Evolutionary conservation across 345 rosid genomes (phyloP).

Genomic region (Camelina hispida): DNA sequence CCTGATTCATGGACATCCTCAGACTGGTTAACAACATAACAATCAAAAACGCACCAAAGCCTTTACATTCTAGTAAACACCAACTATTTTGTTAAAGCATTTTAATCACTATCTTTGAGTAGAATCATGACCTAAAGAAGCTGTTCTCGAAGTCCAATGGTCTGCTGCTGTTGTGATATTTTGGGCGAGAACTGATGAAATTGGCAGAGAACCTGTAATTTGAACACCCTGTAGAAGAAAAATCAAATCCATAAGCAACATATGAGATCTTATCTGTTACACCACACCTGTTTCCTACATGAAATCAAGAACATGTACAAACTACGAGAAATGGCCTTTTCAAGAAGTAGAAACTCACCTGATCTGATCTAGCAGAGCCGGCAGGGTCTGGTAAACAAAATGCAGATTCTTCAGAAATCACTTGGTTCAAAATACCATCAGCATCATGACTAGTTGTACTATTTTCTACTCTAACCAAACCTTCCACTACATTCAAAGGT

Average conservation of each 20-base stretch:
- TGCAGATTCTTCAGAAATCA: background rate
- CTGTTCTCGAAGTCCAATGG: conserved; percentile 12
- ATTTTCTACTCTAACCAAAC: background rate
- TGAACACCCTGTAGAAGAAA: conserved; percentile 29
- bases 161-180: conserved; percentile 12
- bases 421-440: conserved; percentile 11
- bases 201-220: background rate
- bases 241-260: background rate
- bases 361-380: conserved; percentile 14
- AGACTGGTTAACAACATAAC: conserved; percentile 9
- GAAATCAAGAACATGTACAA: background rate
- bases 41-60: background rate
- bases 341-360: conserved; percentile 28
- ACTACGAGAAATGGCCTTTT: background rate
- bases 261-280: background rate
- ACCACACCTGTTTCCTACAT: background rate
- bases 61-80: conserved; percentile 5
- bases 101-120: background rate
- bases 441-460: background rate
- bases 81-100: background rate
- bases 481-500: background rate
- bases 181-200: background rate
- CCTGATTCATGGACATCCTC: background rate
- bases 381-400: conserved; percentile 13
- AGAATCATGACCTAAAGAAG: conserved; percentile 30